Conservation (phyloP, 208 protist species). For the Trypanosoma rangeli region DNA sequence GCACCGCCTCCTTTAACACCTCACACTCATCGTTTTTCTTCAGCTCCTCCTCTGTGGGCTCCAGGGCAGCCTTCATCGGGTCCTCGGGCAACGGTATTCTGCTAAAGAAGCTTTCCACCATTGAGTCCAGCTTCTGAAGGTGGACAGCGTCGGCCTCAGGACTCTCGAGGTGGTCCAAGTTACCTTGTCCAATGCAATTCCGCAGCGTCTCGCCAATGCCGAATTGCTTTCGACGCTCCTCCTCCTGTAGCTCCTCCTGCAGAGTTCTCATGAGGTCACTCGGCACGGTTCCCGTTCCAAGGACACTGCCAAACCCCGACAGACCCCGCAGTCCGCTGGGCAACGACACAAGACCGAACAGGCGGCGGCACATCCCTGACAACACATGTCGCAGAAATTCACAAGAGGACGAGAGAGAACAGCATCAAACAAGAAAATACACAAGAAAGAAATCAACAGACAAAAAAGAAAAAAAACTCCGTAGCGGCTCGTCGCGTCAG, state of each 20-base stretch:
- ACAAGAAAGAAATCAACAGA: slow-evolving; percentile 21
- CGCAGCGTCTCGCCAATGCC: slow-evolving; percentile 55
- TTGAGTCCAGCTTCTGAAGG: slow-evolving; percentile 37
- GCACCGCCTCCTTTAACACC: slow-evolving; percentile 74
- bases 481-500: background rate
- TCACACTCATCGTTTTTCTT: slow-evolving; percentile 60
- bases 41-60: slow-evolving; percentile 69
- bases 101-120: slow-evolving; percentile 73
- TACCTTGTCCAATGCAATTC: slow-evolving; percentile 47
- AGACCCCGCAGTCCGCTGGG: background rate
- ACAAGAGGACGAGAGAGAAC: background rate
- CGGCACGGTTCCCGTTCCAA: slow-evolving; percentile 49
- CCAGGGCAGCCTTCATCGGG: slow-evolving; percentile 80
- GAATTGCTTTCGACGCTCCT: slow-evolving; percentile 39
- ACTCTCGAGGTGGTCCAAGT: slow-evolving; percentile 86
- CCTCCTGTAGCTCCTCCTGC: slow-evolving; percentile 60
- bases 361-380: slow-evolving; percentile 6
- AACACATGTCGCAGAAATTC: background rate
- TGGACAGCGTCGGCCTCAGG: slow-evolving; percentile 71
- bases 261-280: slow-evolving; percentile 44
- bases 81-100: slow-evolving; percentile 70
- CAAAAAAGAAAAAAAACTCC: slow-evolving; percentile 5
- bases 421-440: background rate
- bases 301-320: slow-evolving; percentile 31
- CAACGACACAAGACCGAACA: slow-evolving; percentile 1